phyloP scores from a whole-genome alignment of 2,329 filamentous ascomycete species.

The Talaromyces marneffei region DNA sequence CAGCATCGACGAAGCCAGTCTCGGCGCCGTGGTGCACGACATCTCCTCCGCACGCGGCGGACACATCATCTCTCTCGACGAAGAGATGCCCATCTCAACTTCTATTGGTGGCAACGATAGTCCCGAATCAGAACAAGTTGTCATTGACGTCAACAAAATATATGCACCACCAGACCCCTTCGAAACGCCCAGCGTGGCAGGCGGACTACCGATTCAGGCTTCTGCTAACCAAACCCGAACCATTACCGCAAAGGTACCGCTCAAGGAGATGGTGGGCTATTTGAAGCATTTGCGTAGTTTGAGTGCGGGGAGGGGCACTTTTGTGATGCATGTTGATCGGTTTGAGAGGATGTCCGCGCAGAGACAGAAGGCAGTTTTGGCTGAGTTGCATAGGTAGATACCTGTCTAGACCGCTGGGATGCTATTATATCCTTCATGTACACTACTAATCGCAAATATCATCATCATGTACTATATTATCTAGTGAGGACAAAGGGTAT shows the following conservation, averaged over 20 bases:
- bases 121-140: slow-evolving; percentile 27
- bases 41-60: slow-evolving; percentile 68
- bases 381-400: slow-evolving; percentile 37
- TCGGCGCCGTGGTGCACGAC: slow-evolving; percentile 78
- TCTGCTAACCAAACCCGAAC: slow-evolving; percentile 48
- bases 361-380: slow-evolving; percentile 53
- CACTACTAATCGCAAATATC: not conserved
- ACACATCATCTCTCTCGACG: slow-evolving; percentile 65
- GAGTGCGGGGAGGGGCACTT: slow-evolving; percentile 76
- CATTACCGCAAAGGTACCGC: slow-evolving; percentile 79
- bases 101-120: slow-evolving; percentile 17
- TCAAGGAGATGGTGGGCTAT: slow-evolving; percentile 97
- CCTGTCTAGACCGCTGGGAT: not conserved
- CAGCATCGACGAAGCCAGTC: slow-evolving; percentile 71
- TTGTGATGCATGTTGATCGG: slow-evolving; percentile 67
- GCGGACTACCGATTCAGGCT: slow-evolving; percentile 12
- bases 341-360: slow-evolving; percentile 62
- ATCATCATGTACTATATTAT: not conserved
- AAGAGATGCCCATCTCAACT: slow-evolving; percentile 34
- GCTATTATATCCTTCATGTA: slow-evolving; percentile 3
- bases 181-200: slow-evolving; percentile 21
- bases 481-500: slow-evolving; percentile 3
- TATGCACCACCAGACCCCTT: slow-evolving; percentile 90
- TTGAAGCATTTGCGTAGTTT: slow-evolving; percentile 80
- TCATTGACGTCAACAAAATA: slow-evolving; percentile 66